Percentiles rank a stretch among this genome's conserved stretches.
phyloP scores from a whole-genome alignment of 352 stramenopile genomes.

The Pythium pyrilobum region DNA sequence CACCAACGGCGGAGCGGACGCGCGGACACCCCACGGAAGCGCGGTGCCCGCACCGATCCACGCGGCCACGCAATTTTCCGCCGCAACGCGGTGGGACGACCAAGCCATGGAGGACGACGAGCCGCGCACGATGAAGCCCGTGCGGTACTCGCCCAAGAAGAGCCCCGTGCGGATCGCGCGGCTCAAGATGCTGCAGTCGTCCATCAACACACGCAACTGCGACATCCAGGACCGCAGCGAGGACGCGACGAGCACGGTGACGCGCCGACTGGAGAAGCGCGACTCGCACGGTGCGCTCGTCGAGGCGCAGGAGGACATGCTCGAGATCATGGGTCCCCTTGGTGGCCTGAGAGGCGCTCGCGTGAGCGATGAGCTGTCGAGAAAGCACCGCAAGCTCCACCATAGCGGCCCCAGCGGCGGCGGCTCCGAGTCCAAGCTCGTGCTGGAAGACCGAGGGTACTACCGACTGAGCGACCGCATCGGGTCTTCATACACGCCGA shows the following conservation, averaged over 20 bases:
- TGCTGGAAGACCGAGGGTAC: constrained; percentile 60
- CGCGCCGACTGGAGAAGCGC: constrained; percentile 11
- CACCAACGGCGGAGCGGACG: not conserved
- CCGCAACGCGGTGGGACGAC: no score
- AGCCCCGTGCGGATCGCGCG: constrained; percentile 68
- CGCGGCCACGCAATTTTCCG: no score
- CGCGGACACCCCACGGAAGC: not conserved
- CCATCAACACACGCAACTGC: constrained; percentile 77
- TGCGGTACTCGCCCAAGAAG: constrained; percentile 47
- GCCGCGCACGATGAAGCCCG: constrained; percentile 11
- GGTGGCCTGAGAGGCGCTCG: constrained; percentile 51
- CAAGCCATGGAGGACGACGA: constrained; percentile 18
- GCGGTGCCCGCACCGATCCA: not conserved
- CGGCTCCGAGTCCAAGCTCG: constrained; percentile 6
- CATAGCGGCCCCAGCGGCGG: not conserved
- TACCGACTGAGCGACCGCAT: constrained; percentile 83
- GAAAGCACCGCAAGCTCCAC: constrained; percentile 27
- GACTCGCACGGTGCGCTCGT: constrained; percentile 23
- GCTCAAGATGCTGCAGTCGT: constrained; percentile 79
- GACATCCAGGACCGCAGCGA: constrained; percentile 45
- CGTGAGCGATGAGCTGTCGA: constrained; percentile 13
- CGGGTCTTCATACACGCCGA: constrained; percentile 67
- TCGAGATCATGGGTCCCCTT: constrained; percentile 65
- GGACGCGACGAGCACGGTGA: not conserved
- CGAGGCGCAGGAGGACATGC: constrained; percentile 37